Percentiles rank a stretch among this genome's conserved stretches.
Evolutionary conservation across 805 yeast species (phyloP).

Genomic region (Isabelozyma rhagii): DNA sequence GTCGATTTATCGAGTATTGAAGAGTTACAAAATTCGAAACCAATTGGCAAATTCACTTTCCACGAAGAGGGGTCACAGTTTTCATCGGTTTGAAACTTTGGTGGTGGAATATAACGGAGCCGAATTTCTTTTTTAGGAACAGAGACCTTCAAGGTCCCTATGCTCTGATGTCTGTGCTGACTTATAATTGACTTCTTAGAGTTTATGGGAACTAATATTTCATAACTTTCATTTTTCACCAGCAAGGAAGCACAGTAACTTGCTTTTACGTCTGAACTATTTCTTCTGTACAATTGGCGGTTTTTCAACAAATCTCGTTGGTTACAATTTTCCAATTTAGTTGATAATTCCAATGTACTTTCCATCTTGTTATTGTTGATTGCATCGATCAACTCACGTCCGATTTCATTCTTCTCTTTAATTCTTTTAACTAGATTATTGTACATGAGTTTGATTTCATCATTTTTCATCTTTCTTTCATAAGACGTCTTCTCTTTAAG

Average conservation of each 20-base stretch:
- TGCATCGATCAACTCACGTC: constrained; percentile 14
- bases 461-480: constrained; percentile 12
- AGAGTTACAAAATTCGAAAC: constrained; percentile 1
- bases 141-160: constrained; percentile 3
- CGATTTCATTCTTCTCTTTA: constrained; percentile 25
- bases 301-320: not conserved
- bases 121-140: not conserved
- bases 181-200: not conserved
- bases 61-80: not conserved
- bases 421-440: constrained; percentile 21
- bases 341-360: not conserved
- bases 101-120: constrained; percentile 3
- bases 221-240: not conserved
- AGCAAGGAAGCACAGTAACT: not conserved
- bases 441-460: constrained; percentile 18
- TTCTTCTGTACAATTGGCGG: not conserved
- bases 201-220: not conserved
- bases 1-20: not conserved
- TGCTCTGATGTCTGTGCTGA: not conserved
- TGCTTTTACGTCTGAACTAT: not conserved
- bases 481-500: constrained; percentile 6
- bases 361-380: constrained; percentile 4
- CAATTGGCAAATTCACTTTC: constrained; percentile 4
- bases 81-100: not conserved
- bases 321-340: not conserved